A percentile compares a stretch with the other conserved stretches of the same genome.
These are phyloP conservation scores for Fusarium pilosicola DNA, from an alignment of 2,329 filamentous ascomycete species.

Conservation along the genomic window DNA sequence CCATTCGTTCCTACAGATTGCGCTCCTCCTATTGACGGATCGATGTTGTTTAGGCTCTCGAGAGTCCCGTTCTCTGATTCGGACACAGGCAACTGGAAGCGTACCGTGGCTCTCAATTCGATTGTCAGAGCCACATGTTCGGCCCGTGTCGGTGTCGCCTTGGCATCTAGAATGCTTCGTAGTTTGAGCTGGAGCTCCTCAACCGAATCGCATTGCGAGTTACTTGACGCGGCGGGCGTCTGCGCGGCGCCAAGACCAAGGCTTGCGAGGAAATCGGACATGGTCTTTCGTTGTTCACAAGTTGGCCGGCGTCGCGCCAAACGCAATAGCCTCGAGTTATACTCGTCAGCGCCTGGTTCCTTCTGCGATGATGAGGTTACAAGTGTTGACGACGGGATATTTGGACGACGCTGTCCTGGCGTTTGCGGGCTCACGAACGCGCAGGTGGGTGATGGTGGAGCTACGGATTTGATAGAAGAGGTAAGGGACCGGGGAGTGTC, in stretches of 20 bases:
- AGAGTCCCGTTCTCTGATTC: conserved; percentile 51
- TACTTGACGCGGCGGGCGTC: conserved; percentile 30
- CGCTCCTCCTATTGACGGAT: conserved; percentile 49
- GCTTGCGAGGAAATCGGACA: conserved; percentile 53
- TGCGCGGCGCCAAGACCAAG: conserved; percentile 47
- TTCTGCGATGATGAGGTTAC: conserved; percentile 22
- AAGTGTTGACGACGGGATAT: conserved; percentile 5
- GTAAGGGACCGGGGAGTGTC: conserved; percentile 1
- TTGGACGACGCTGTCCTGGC: neutral
- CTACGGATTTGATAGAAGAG: conserved; percentile 4
- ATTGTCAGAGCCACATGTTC: conserved; percentile 60
- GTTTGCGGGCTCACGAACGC: conserved; percentile 27
- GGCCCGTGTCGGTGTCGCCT: conserved; percentile 59
- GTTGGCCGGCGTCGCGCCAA: conserved; percentile 15
- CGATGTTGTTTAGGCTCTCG: conserved; percentile 48
- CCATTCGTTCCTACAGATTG: conserved; percentile 26
- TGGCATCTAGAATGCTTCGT: conserved; percentile 52
- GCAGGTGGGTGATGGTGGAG: conserved; percentile 1
- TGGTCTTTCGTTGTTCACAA: conserved; percentile 25
- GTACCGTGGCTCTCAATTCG: conserved; percentile 57
- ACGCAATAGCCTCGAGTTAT: conserved; percentile 27
- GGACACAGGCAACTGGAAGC: conserved; percentile 54
- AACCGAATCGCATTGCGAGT: conserved; percentile 46
- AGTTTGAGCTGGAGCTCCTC: conserved; percentile 61
- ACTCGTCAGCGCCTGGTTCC: conserved; percentile 24